Evolutionary conservation across 1,284 basidiomycete species (phyloP), one percentile per base, ranked within the genome.

Genomic region (Leccinum fuscescens): DNA sequence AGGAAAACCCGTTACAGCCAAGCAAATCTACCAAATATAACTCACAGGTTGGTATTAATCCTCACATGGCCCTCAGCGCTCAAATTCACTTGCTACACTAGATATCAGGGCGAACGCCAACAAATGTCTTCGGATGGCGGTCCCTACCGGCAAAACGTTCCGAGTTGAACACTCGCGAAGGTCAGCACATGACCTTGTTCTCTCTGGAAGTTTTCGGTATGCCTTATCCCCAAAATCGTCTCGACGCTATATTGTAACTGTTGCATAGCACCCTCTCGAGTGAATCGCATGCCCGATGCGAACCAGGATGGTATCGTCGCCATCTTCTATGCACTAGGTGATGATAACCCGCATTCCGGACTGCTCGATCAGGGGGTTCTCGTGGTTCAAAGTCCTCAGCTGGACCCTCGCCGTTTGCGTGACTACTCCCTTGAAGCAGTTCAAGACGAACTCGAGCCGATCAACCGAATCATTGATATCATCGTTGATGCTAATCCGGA

Each of bases 401-500:
- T 84, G 15, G 73, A 78, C 62, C 67, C 71, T 14, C 69, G 69
- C 37, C 70, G 80, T 53, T 67, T 85, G 15, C 79, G 80, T 3
- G 78, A 78, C 50, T 75, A 83, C 56, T 63, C 74, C 1, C 70
- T 89, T 17, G 83, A 90, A 56, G 71, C 81, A 9, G 87, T 93
- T 14, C 76, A 85, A 0, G 82, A 74, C 53, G 96, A 99, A 76
- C 77, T 95, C 11, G 94, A 95, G 31, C 76, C 98, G 15, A 78
- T 98, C 61, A 96, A 96, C 66, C 78, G 78, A 51, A 70, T 95
- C 7, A 80, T 94, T 31, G 94, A 98, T 69, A 76, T 88, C 22
- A 84, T 97, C 2, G 75, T 86, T 24, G 83, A 87, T 0, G 79
- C 92, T 68, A 94, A 99, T 74, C 96, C 96, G 0, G 96, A 99